Evolutionary conservation across 306 rosid genomes (phyloP).

Genomic region (Delonix regia): DNA sequence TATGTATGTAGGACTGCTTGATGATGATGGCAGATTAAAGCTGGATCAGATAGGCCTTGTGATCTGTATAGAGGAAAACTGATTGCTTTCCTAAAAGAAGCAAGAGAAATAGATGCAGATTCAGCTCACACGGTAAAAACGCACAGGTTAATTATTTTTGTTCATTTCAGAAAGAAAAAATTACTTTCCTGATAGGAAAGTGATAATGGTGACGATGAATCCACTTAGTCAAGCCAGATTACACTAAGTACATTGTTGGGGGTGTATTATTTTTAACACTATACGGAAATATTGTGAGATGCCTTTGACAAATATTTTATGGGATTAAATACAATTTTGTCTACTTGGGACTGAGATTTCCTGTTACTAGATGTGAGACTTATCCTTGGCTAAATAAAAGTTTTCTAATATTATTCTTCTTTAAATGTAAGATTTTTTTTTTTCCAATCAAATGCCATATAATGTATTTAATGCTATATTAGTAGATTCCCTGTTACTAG

Average conservation of each 20-base stretch:
- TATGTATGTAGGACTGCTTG: constrained; percentile 19
- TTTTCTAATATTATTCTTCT: too few species aligned
- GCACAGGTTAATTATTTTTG: background rate
- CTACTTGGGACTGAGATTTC: background rate
- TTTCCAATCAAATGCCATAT: too few species aligned
- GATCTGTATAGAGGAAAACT: constrained; percentile 36
- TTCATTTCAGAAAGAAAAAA: background rate
- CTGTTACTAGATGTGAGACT: background rate
- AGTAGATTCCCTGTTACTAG: background rate
- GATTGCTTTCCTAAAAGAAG: constrained; percentile 14
- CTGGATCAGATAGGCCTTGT: constrained; percentile 2
- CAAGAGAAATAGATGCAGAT: constrained; percentile 1
- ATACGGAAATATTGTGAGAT: background rate
- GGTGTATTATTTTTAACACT: background rate
- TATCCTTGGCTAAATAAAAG: background rate
- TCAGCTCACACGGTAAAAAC: constrained; percentile 13
- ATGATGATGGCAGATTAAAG: constrained; percentile 10
- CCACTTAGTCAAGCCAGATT: background rate
- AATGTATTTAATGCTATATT: too few species aligned
- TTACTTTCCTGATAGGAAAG: background rate
- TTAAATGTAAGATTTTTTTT: too few species aligned
- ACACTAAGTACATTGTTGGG: background rate
- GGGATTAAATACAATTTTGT: background rate
- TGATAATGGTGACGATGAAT: background rate
- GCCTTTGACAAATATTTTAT: background rate